A percentile compares a stretch with the other conserved stretches of the same genome.
These are phyloP conservation scores for Luvunga scandens DNA, from an alignment of 345 rosid species.

Conservation along the genomic window DNA sequence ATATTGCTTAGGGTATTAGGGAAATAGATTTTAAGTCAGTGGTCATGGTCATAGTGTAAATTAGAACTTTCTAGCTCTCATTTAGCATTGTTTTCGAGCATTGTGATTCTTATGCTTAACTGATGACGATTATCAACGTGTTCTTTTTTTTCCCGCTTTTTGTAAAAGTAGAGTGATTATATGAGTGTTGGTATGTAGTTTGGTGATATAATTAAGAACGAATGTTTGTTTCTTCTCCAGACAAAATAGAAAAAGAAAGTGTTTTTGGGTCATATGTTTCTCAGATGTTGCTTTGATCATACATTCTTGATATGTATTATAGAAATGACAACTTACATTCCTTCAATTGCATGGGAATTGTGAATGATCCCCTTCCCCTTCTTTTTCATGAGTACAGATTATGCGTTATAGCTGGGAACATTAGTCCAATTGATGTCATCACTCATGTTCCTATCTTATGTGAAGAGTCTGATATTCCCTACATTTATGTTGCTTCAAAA, in stretches of 20 bases:
- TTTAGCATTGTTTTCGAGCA: background rate
- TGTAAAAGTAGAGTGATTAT: background rate
- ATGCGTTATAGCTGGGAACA: constrained; percentile 95
- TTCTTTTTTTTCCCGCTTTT: background rate
- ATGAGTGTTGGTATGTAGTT: background rate
- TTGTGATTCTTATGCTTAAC: background rate
- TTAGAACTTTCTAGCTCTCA: background rate
- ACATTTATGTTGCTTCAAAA: constrained; percentile 81
- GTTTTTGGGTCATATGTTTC: background rate
- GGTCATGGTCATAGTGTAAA: background rate
- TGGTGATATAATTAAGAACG: background rate
- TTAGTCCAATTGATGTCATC: constrained; percentile 95
- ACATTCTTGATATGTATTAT: background rate
- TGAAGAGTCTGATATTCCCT: constrained; percentile 83
- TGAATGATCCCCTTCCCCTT: background rate
- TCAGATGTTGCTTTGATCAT: background rate
- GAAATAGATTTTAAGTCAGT: background rate
- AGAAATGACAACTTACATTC: background rate
- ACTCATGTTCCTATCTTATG: constrained; percentile 93
- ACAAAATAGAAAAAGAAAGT: background rate
- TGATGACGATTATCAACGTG: background rate
- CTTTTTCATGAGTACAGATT: constrained; percentile 42
- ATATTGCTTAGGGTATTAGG: background rate
- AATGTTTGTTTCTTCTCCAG: background rate
- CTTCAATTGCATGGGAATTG: background rate